These are phyloP conservation scores for Grammothele lineata DNA, from an alignment of 768 basidiomycete species.

Conservation along the genomic window DNA sequence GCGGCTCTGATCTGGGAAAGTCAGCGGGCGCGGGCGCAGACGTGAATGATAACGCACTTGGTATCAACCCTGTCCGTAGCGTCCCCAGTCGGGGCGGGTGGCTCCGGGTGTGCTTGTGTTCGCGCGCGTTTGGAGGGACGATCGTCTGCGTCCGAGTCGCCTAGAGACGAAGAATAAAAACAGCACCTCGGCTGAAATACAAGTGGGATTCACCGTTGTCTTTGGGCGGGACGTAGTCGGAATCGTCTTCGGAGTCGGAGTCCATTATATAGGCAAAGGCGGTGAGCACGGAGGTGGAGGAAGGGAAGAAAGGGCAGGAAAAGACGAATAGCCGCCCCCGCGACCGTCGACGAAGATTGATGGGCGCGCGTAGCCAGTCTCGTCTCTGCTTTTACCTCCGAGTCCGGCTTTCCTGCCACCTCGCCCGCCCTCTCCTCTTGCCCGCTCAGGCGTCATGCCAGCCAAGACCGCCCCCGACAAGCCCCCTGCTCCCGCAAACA, in stretches of 20 bases:
- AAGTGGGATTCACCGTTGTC: slow-evolving; percentile 31
- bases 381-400: slow-evolving; percentile 3
- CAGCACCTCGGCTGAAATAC: neutral
- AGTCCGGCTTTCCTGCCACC: neutral
- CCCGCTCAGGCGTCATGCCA: slow-evolving; percentile 4
- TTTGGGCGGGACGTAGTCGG: slow-evolving; percentile 61
- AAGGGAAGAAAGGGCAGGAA: neutral
- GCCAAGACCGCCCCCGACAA: slow-evolving; percentile 2
- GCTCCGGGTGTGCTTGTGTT: slow-evolving; percentile 17
- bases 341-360: slow-evolving; percentile 10
- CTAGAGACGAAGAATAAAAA: neutral
- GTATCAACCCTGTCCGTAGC: slow-evolving; percentile 37
- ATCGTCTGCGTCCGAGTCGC: slow-evolving; percentile 3
- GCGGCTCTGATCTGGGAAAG: slow-evolving; percentile 41
- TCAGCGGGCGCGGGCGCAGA: slow-evolving; percentile 1
- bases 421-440: neutral
- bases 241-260: slow-evolving; percentile 65
- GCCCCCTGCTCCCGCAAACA: slow-evolving; percentile 1
- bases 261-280: slow-evolving; percentile 20
- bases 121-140: slow-evolving; percentile 30
- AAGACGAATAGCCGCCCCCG: slow-evolving; percentile 4
- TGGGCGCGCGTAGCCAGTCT: slow-evolving; percentile 9
- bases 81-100: too few species aligned
- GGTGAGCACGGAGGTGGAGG: slow-evolving; percentile 3
- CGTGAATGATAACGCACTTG: slow-evolving; percentile 34